Evolutionary conservation across 768 basidiomycete genomes (phyloP), one percentile per base, ranked within the genome.

Genomic region (Serendipita sp.): DNA sequence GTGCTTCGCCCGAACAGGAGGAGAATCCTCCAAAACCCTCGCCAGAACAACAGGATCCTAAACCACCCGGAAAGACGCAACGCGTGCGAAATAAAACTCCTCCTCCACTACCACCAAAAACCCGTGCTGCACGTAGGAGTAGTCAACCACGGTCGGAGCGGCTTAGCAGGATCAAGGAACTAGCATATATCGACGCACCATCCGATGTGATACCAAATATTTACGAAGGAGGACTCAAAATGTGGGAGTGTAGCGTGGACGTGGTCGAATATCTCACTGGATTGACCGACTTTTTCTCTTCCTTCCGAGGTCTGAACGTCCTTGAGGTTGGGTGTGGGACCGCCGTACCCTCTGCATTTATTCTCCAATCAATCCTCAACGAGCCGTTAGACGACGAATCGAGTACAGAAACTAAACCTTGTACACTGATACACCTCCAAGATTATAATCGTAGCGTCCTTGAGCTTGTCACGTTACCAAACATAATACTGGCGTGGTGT

Each of bases 321-420:
- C 70, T 94, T 10, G 94, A 94, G 82, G 93, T 96, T 62, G 95
- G 95, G 1, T 98, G 95, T 71, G 95, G 95, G 18, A 97, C 95
- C 0, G 88, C 87, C 0, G 74, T 96, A 0, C 95, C 95, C 0
- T 85, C 86, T 0, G 73, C 90, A 8, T 89, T 82, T 67, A 74
- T 95, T 64, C 77, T 97, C 0, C 76, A 79, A 3, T 73, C 69
- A 93, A 3, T 82, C 91, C 63, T 78, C 74, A 33, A 66, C 62
- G 31, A 43, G 72, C 69, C 69, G 67, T 16, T 69, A 67, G 2
- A 67, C 66, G 66, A 63, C 11, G 62, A 66, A 6, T 5, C 60
- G 67, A 16, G 29, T 34, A 52, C 1, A 31, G 33, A 23, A 48
- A 64, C 16, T 64, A 10, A 23, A n/a, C 31, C 55, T 27, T 31